phyloP scores from a whole-genome alignment of 805 yeast genomes.

The Peterozyma xylosa region DNA sequence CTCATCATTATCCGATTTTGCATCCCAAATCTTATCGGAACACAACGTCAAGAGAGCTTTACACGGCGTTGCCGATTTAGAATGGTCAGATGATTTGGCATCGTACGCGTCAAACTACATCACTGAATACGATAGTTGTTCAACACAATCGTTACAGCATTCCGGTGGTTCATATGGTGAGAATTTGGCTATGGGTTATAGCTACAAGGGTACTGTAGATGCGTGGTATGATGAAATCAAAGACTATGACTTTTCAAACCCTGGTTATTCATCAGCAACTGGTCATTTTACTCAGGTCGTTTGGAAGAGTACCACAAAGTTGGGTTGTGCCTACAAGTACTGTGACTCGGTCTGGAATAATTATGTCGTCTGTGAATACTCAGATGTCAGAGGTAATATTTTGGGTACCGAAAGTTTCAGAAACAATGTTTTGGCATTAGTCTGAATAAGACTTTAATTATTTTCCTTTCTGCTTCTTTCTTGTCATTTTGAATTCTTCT shows the following conservation, averaged over 20 bases:
- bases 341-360: conserved; percentile 42
- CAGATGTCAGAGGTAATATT: no score
- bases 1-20: conserved; percentile 22
- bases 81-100: conserved; percentile 50
- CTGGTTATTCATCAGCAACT: conserved; percentile 38
- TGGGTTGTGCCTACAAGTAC: conserved; percentile 69
- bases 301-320: conserved; percentile 53
- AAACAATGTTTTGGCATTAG: no score
- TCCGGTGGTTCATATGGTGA: conserved; percentile 52
- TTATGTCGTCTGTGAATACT: conserved; percentile 67
- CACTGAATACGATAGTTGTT: conserved; percentile 45
- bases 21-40: conserved; percentile 39
- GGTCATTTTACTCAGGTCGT: conserved; percentile 83
- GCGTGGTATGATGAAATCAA: conserved; percentile 73
- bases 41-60: conserved; percentile 53
- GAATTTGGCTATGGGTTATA: conserved; percentile 71
- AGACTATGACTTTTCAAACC: conserved; percentile 42
- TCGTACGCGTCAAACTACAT: conserved; percentile 53
- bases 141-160: conserved; percentile 40
- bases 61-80: conserved; percentile 42
- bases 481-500: no score
- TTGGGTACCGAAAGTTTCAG: no score
- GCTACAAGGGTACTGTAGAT: conserved; percentile 47
- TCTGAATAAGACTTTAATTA: no score
- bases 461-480: no score